Base-by-base conservation (phyloP, 2,329 filamentous ascomycete genomes). In the Cladophialophora immunda region DNA sequence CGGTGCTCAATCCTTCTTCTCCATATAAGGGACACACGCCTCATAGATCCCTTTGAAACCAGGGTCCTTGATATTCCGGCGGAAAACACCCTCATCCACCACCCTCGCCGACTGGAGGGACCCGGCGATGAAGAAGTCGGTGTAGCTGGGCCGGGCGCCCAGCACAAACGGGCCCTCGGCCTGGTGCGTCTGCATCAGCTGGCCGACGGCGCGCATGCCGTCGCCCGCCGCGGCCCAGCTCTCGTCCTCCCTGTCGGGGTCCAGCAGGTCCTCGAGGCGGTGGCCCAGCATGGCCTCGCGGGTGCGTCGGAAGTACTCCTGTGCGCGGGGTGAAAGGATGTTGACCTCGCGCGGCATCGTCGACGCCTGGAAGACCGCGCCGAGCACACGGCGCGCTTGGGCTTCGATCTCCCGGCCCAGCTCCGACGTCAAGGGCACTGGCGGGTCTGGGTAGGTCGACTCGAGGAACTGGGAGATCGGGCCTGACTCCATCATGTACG, bases 121-220 rank as follows among this genome's bases (percentile, higher is more conserved):
- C 4, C 79, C 79, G 9, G 77, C 76, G 68, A 81, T 75, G 41
- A 80, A 80, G 68, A 81, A 82, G 63, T 81, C 80, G 17, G 76
- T 76, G 34, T 72, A 73, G 62, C 74, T 80, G 29, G 78, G 78
- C 53, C 47, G n/a, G 1, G 69, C 70, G 9, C 80, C 79, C 56
- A 81, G 69, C 62, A 81, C 72, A 73, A 81, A 81, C 25, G 78
- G 78, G 1, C 80, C 79, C 0, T 78, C 75, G 1, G 68, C 75
- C 52, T 72, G 73, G 59, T 80, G 64, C 25, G 73, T 78, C 62
- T 54, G 74, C 67, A 81, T 73, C 64, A 81, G 50, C 67, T 76
- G 76, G 2, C 75, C 73, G 2, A 79, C 67, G 4, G 62, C 74
- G 6, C 68, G 66, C 59, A 79, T 70, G 5, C 57, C 71, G 0